These are phyloP conservation scores for Nicotiana rustica DNA, from an alignment of 305 asterid genomes.

Conservation along the genomic window DNA sequence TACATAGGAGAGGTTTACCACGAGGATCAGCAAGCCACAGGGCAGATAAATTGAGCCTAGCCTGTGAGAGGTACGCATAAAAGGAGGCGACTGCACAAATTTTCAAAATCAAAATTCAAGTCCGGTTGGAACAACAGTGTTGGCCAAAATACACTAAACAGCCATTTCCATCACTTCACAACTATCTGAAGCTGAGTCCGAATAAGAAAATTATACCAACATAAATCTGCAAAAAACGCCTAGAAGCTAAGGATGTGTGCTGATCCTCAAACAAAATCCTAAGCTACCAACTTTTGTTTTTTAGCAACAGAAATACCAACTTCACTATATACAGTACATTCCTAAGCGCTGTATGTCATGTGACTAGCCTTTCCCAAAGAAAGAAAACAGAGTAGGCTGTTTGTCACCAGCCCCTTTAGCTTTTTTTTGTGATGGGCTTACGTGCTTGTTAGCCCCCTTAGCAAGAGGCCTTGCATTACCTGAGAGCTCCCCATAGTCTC, in stretches of 20 bases:
- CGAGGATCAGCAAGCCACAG: not conserved
- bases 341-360: not conserved
- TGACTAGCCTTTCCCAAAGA: conserved; percentile 64
- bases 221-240: conserved; percentile 17
- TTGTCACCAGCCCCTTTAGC: conserved; percentile 54
- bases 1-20: not conserved
- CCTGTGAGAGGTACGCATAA: not conserved
- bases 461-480: conserved; percentile 43
- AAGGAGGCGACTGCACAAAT: not conserved
- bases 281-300: not conserved
- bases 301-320: conserved; percentile 17
- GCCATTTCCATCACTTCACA: not conserved
- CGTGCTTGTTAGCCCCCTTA: conserved; percentile 33
- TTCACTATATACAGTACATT: conserved; percentile 18
- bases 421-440: conserved; percentile 56
- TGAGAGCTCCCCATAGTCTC: conserved; percentile 47
- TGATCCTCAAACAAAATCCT: conserved; percentile 9
- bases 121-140: not conserved
- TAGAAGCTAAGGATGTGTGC: not conserved
- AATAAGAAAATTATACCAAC: not conserved
- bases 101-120: not conserved
- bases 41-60: not conserved
- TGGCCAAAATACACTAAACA: not conserved
- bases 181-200: not conserved
- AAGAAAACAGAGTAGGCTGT: conserved; percentile 80